Conservation (phyloP, 2,329 filamentous ascomycete genomes). For the Rachicladosporium sp. region DNA sequence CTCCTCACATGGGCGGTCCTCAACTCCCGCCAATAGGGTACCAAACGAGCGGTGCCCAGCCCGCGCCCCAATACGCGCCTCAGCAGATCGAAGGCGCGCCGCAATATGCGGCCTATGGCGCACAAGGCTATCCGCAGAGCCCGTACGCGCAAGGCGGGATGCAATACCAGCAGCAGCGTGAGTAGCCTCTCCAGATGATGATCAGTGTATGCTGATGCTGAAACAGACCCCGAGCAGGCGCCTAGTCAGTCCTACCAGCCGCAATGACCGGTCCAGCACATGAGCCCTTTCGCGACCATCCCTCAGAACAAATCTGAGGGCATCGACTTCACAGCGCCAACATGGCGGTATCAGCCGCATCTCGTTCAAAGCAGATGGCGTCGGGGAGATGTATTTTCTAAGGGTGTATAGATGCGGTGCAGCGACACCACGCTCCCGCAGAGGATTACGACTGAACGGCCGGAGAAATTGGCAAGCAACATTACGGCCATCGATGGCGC, state of each 20-base stretch:
- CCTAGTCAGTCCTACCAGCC: constrained; percentile 6
- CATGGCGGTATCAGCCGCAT: too few species aligned
- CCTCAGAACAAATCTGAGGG: too few species aligned
- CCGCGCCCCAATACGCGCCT: constrained; percentile 33
- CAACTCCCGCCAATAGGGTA: constrained; percentile 42
- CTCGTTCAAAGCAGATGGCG: too few species aligned
- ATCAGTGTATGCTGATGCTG: constrained; percentile 6
- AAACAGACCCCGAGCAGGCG: constrained; percentile 6
- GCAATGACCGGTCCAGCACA: background rate
- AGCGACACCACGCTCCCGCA: too few species aligned
- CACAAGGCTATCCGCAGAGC: constrained; percentile 39
- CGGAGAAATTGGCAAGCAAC: too few species aligned
- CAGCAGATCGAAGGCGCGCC: constrained; percentile 36
- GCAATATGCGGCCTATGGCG: constrained; percentile 34
- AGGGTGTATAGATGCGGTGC: too few species aligned
- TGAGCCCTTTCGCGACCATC: too few species aligned
- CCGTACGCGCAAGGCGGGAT: constrained; percentile 36
- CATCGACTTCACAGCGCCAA: too few species aligned
- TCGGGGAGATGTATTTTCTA: too few species aligned
- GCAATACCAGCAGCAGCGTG: constrained; percentile 30
- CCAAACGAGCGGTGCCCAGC: constrained; percentile 33
- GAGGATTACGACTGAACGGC: too few species aligned
- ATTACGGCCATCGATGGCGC: too few species aligned
- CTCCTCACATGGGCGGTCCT: constrained; percentile 32
- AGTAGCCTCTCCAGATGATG: constrained; percentile 8